Conservation (phyloP, 805 yeast genomes). For the Babjeviella inositovora region DNA sequence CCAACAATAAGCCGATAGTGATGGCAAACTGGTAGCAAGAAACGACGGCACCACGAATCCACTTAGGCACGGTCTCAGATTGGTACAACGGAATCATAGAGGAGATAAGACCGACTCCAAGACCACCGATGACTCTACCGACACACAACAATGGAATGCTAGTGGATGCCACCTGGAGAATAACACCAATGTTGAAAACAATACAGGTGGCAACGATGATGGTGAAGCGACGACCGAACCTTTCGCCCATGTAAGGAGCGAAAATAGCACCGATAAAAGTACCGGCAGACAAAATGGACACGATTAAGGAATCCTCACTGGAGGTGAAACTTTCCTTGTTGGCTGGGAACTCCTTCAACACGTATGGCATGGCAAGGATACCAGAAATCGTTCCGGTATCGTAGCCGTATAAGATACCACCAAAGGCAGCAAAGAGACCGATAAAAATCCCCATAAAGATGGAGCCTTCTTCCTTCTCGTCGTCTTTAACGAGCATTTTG, state of each 20-base stretch:
- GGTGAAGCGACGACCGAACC: slow-evolving; percentile 30
- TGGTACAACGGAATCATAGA: slow-evolving; percentile 68
- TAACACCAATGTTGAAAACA: slow-evolving; percentile 29
- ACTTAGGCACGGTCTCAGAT: slow-evolving; percentile 66
- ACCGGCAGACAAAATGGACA: slow-evolving; percentile 63
- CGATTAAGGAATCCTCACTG: slow-evolving; percentile 39
- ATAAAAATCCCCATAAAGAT: slow-evolving; percentile 28
- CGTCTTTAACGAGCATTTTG: slow-evolving; percentile 20
- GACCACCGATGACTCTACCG: slow-evolving; percentile 63
- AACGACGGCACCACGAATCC: slow-evolving; percentile 67
- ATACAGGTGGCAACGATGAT: slow-evolving; percentile 24
- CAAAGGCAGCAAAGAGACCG: slow-evolving; percentile 51
- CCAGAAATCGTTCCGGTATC: slow-evolving; percentile 59
- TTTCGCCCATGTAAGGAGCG: slow-evolving; percentile 28
- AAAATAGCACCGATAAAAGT: slow-evolving; percentile 52
- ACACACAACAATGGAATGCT: slow-evolving; percentile 33
- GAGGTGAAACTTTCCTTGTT: slow-evolving; percentile 19
- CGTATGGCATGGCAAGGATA: slow-evolving; percentile 48
- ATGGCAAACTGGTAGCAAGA: slow-evolving; percentile 62
- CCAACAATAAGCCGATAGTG: slow-evolving; percentile 59
- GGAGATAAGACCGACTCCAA: slow-evolving; percentile 66
- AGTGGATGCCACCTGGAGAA: slow-evolving; percentile 27
- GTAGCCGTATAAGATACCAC: slow-evolving; percentile 53
- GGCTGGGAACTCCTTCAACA: slow-evolving; percentile 21
- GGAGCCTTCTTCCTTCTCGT: slow-evolving; percentile 31